Evolutionary conservation across 331 rosid species (phyloP).

Genomic region (Stylosanthes scabra): DNA sequence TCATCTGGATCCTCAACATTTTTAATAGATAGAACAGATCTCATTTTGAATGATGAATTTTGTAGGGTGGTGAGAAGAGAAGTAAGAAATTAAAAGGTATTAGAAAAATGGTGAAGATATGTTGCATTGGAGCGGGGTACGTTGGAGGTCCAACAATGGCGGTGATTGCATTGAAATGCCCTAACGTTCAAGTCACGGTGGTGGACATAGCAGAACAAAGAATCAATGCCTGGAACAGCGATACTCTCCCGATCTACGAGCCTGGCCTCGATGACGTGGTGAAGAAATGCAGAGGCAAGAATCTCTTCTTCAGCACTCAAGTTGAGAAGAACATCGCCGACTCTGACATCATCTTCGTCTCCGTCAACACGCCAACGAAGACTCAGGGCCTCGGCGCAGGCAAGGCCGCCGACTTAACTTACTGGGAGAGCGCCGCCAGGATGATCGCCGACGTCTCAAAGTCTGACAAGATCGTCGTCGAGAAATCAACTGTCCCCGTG

Average conservation of each 20-base stretch:
- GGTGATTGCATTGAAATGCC: conserved; percentile 72
- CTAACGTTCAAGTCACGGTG: conserved; percentile 53
- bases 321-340: conserved; percentile 66
- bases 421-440: conserved; percentile 74
- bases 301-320: conserved; percentile 72
- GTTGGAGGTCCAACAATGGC: conserved; percentile 87
- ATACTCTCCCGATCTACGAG: conserved; percentile 67
- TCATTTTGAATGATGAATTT: background rate
- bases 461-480: conserved; percentile 66
- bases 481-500: conserved; percentile 73
- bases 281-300: conserved; percentile 65
- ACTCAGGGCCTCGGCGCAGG: conserved; percentile 67
- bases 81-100: too few relatives aligned
- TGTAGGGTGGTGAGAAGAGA: conserved; percentile 32
- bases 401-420: conserved; percentile 66
- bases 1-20: conserved; percentile 39
- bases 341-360: conserved; percentile 65
- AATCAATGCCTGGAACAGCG: conserved; percentile 69
- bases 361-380: conserved; percentile 74
- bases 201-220: conserved; percentile 54
- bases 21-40: conserved; percentile 16
- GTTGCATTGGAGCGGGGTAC: conserved; percentile 80
- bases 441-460: conserved; percentile 68
- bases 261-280: conserved; percentile 74
- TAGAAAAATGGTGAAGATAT: conserved; percentile 64